These are phyloP conservation scores for Pinus taeda DNA, from an alignment of 75 land plant genomes.

Conservation along the genomic window DNA sequence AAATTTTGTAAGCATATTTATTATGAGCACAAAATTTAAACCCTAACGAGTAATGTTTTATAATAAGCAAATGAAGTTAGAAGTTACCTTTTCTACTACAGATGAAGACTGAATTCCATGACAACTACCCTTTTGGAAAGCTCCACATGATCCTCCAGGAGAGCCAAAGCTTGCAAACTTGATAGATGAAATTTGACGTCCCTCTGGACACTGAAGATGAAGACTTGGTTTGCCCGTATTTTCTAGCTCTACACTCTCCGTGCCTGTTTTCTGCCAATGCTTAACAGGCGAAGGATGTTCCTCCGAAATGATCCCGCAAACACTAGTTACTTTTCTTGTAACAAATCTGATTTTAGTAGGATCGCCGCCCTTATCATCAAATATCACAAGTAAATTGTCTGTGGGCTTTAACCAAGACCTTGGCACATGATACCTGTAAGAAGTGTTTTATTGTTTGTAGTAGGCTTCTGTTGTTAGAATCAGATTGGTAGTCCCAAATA, in stretches of 20 bases:
- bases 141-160: slow-evolving; percentile 64
- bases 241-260: slow-evolving; percentile 5
- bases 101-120: slow-evolving; percentile 44
- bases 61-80: background rate
- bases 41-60: background rate
- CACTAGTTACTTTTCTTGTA: slow-evolving; percentile 32
- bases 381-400: slow-evolving; percentile 76
- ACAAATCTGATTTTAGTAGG: slow-evolving; percentile 65
- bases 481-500: too few relatives aligned
- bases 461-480: too few relatives aligned
- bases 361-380: slow-evolving; percentile 94
- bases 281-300: slow-evolving; percentile 51
- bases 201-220: slow-evolving; percentile 47
- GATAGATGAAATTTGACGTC: slow-evolving; percentile 40
- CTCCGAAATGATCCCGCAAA: slow-evolving; percentile 58
- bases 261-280: slow-evolving; percentile 15
- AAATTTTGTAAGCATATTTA: too few relatives aligned
- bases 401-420: slow-evolving; percentile 78
- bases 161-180: slow-evolving; percentile 75
- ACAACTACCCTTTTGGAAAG: slow-evolving; percentile 54
- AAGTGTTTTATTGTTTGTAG: background rate
- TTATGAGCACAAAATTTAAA: background rate
- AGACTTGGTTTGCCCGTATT: slow-evolving; percentile 27
- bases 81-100: slow-evolving; percentile 46
- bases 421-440: slow-evolving; percentile 79